Base-by-base conservation (phyloP, 208 protist species). In the Acanthamoeba triangularis region DNA sequence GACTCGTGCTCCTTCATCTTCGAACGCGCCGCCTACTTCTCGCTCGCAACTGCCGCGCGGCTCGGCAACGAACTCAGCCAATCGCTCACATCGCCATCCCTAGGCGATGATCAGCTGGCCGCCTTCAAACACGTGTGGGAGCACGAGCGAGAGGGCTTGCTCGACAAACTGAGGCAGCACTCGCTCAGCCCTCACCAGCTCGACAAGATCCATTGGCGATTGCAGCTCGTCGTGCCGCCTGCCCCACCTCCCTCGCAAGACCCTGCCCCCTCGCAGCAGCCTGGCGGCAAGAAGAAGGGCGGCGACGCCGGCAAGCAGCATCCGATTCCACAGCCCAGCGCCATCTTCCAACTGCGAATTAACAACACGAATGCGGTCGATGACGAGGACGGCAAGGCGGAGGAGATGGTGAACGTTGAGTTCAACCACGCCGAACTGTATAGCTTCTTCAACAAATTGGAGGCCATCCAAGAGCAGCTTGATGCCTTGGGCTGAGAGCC, bases 1-100 rank as follows among this genome's bases (percentile, higher is more conserved):
- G 84, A 97, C 69, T 93, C 85, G n/a, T 96, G 90, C 74, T 95
- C 95, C 80, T 97, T 96, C 18, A 96, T 97, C 33, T 97, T 97
- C 47, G 96, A 97, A 78, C 96, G 96, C 63, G 95, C 95, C 33
- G 91, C 96, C 61, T 97, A 97, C 35, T 96, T 96, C 44, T 33
- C 96, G 28, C 33, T 97, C 8, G 63, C 84, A 28, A 0, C 37
- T 13, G 44, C 54, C 30, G 41, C 41, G 41, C 78, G 44, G 49
- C 59, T 97, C 20, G 30, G 33, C 11, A 37, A 69, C 52, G 93
- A 97, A 91, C 59, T 97, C 33, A 95, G n/a, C 35, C 49, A 49
- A 44, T 95, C 52, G 2, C 56, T 78, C 82, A 33, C 54, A 92
- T 95, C 33, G 16, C 85, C 61, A 47, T 7, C 28, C 0, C 93